phyloP scores from a whole-genome alignment of 2,329 filamentous ascomycete genomes.

The Epichloe sp. region DNA sequence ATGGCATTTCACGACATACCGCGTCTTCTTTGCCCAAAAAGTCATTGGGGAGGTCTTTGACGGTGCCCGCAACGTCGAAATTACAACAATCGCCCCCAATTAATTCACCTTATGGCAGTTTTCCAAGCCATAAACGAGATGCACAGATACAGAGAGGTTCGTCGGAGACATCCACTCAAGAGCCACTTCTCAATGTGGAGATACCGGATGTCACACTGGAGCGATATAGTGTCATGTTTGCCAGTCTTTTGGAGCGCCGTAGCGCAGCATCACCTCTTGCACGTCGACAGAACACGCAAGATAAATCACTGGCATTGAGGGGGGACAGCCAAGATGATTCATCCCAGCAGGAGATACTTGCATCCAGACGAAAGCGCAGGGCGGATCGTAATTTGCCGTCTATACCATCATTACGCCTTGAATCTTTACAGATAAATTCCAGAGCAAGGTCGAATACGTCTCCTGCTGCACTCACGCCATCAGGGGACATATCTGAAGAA shows the following conservation, averaged over 20 bases:
- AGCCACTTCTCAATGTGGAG: slow-evolving; percentile 52
- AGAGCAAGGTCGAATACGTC: slow-evolving; percentile 41
- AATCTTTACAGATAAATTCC: slow-evolving; percentile 16
- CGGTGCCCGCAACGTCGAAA: background rate
- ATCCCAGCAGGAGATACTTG: slow-evolving; percentile 15
- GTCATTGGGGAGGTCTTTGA: background rate
- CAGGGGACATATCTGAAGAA: slow-evolving; percentile 19
- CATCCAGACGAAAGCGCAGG: background rate
- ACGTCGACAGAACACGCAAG: slow-evolving; percentile 45
- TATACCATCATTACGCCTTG: slow-evolving; percentile 31
- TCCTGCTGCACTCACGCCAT: slow-evolving; percentile 35
- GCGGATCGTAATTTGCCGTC: slow-evolving; percentile 6
- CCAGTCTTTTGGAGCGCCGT: slow-evolving; percentile 48
- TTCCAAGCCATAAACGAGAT: background rate
- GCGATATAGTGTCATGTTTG: slow-evolving; percentile 90
- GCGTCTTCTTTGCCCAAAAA: background rate
- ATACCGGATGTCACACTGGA: slow-evolving; percentile 75
- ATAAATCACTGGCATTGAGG: slow-evolving; percentile 27
- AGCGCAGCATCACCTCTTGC: slow-evolving; percentile 30
- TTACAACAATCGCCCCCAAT: background rate
- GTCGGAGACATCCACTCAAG: background rate
- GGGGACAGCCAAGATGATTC: background rate
- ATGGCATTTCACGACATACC: background rate
- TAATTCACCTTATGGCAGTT: background rate
- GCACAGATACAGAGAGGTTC: background rate